Evolutionary conservation across 371 early-diverging fungal genomes (phyloP).

Genomic region (Mortierella sp.): DNA sequence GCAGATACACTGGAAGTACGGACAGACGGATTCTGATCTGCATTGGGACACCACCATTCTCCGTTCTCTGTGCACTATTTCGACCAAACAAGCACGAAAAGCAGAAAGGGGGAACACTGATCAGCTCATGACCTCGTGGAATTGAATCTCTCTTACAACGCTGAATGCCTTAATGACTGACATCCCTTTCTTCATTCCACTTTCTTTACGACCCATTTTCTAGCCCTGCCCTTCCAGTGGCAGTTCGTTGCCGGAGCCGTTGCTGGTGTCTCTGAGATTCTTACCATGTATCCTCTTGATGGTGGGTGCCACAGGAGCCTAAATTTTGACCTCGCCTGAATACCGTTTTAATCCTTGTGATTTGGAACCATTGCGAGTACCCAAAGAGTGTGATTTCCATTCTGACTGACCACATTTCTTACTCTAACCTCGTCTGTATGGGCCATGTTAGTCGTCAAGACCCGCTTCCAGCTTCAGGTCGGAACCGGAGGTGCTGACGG

Average conservation of each 20-base stretch:
- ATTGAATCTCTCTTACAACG: background rate
- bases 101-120: background rate
- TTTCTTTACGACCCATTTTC: background rate
- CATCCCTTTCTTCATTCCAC: background rate
- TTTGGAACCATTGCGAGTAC: too few species aligned
- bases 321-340: background rate
- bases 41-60: too few species aligned
- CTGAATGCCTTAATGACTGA: constrained; percentile 7
- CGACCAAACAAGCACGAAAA: background rate
- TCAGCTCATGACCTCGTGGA: background rate
- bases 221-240: constrained; percentile 91
- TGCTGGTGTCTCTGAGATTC: constrained; percentile 96
- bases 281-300: constrained; percentile 98
- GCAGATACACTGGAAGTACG: too few species aligned
- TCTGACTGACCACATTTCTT: background rate
- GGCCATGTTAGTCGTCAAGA: constrained; percentile 86
- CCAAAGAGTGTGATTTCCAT: background rate
- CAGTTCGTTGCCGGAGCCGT: constrained; percentile 95
- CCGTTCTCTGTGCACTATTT: too few species aligned
- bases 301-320: constrained; percentile 61
- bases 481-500: constrained; percentile 73
- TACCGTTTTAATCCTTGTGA: background rate
- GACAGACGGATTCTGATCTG: too few species aligned
- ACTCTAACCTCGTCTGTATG: background rate
- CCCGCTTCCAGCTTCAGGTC: constrained; percentile 95